A percentile compares a stretch with the other conserved stretches of the same genome.
These are phyloP conservation scores for Ustilago xerochloae DNA, from an alignment of 1,284 basidiomycete species.

Conservation along the genomic window DNA sequence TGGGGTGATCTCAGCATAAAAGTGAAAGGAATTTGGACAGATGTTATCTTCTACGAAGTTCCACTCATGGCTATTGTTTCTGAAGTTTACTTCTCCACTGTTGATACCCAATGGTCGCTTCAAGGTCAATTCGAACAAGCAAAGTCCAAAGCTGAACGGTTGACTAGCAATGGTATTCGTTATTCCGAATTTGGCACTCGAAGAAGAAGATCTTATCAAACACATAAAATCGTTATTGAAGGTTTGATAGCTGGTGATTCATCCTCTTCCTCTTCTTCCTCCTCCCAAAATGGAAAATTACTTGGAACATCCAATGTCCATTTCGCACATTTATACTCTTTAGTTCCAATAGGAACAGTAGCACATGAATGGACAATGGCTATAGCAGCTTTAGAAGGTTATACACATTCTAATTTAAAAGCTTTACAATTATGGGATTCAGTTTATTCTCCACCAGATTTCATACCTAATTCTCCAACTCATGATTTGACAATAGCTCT, in stretches of 20 bases:
- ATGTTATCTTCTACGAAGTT: constrained; percentile 95
- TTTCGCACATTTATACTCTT: constrained; percentile 55
- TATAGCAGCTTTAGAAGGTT: constrained; percentile 60
- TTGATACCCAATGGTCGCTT: constrained; percentile 84
- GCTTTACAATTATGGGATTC: constrained; percentile 64
- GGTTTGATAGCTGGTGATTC: constrained; percentile 76
- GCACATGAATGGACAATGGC: constrained; percentile 68
- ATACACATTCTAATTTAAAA: constrained; percentile 54
- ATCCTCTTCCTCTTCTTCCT: not conserved
- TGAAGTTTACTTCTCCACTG: constrained; percentile 78
- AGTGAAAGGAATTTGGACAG: constrained; percentile 82
- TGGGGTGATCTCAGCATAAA: constrained; percentile 80
- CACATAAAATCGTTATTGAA: constrained; percentile 82
- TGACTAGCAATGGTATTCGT: constrained; percentile 78
- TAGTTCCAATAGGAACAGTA: constrained; percentile 63
- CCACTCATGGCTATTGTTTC: constrained; percentile 90
- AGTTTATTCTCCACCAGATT: constrained; percentile 63
- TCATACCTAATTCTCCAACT: constrained; percentile 52
- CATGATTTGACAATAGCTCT: constrained; percentile 66
- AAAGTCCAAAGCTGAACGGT: constrained; percentile 75
- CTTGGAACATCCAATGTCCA: constrained; percentile 70
- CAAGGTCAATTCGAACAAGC: constrained; percentile 81
- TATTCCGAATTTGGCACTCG: constrained; percentile 96
- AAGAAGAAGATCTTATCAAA: constrained; percentile 80
- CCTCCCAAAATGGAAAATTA: constrained; percentile 72